A percentile compares a stretch with the other conserved stretches of the same genome.
These are phyloP conservation scores for Lathyrus aphaca DNA, from an alignment of 306 rosid species.

Conservation along the genomic window DNA sequence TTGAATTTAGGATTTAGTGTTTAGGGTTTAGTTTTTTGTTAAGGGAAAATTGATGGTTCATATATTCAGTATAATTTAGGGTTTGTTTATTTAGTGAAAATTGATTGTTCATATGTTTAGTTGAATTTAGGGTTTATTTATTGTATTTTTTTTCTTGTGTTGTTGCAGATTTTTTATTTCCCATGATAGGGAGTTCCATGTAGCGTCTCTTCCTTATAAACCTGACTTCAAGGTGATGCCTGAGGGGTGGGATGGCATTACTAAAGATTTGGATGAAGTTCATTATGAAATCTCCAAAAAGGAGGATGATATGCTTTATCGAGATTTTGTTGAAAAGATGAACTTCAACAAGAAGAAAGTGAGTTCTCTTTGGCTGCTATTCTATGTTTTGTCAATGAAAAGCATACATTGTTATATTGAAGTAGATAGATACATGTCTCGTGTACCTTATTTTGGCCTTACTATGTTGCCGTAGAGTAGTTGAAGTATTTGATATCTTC, in stretches of 20 bases:
- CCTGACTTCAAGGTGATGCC: constrained; percentile 98
- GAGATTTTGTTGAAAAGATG: constrained; percentile 79
- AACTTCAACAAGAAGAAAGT: constrained; percentile 93
- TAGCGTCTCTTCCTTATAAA: constrained; percentile 90
- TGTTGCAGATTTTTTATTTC: constrained; percentile 79
- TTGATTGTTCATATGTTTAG: background rate
- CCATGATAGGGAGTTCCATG: constrained; percentile 91
- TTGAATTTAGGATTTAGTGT: background rate
- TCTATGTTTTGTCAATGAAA: constrained; percentile 9
- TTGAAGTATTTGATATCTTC: constrained; percentile 1
- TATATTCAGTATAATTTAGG: background rate
- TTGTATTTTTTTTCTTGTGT: background rate
- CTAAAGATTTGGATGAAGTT: constrained; percentile 89
- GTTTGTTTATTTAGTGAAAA: background rate
- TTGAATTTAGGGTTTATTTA: background rate
- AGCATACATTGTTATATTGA: constrained; percentile 3
- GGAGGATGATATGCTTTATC: constrained; percentile 88
- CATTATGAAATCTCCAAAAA: constrained; percentile 86
- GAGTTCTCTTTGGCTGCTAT: constrained; percentile 42
- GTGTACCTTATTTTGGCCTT: constrained; percentile 13
- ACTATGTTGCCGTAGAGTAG: background rate
- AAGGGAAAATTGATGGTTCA: background rate
- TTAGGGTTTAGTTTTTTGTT: background rate
- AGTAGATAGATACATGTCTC: background rate
- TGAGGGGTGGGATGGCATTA: constrained; percentile 98